Evolutionary conservation across 306 rosid species (phyloP).

Genomic region (Vigna reflexopilosa): DNA sequence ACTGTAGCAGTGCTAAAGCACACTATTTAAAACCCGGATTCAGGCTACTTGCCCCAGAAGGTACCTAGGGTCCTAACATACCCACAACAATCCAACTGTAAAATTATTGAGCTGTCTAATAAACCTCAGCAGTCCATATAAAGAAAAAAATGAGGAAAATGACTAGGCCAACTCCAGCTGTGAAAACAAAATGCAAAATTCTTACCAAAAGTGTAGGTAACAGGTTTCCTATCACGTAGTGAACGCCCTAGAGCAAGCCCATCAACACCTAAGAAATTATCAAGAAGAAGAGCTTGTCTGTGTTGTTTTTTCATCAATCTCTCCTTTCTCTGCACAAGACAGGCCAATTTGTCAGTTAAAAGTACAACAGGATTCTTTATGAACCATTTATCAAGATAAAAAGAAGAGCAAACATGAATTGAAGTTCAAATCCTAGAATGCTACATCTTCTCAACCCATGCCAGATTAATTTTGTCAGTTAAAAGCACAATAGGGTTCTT

Average conservation of each 20-base stretch:
- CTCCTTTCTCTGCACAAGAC: constrained; percentile 80
- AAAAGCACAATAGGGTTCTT: constrained; percentile 17
- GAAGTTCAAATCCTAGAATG: neutral
- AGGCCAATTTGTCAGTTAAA: constrained; percentile 31
- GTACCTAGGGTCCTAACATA: constrained; percentile 25
- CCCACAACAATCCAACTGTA: neutral
- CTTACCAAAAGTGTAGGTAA: constrained; percentile 95
- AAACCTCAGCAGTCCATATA: neutral
- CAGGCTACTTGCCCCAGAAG: constrained; percentile 4
- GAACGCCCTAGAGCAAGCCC: constrained; percentile 94
- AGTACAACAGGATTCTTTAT: constrained; percentile 12
- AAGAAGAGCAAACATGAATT: constrained; percentile 1
- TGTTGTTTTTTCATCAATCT: constrained; percentile 86
- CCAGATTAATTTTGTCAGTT: constrained; percentile 25
- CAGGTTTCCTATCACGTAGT: constrained; percentile 94
- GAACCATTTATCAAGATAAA: constrained; percentile 27
- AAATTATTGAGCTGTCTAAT: constrained; percentile 13
- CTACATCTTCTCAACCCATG: constrained; percentile 34
- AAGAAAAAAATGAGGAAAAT: constrained; percentile 25
- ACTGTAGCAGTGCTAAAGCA: too few species aligned
- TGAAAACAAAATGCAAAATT: constrained; percentile 19
- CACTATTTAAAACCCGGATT: too few species aligned
- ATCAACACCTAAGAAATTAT: constrained; percentile 72
- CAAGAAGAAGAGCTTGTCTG: constrained; percentile 96
- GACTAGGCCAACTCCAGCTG: constrained; percentile 3